Percentiles rank a stretch among this genome's conserved stretches.
Conservation (phyloP, 495 filamentous ascomycete genomes). For the Xylaria acuta region DNA sequence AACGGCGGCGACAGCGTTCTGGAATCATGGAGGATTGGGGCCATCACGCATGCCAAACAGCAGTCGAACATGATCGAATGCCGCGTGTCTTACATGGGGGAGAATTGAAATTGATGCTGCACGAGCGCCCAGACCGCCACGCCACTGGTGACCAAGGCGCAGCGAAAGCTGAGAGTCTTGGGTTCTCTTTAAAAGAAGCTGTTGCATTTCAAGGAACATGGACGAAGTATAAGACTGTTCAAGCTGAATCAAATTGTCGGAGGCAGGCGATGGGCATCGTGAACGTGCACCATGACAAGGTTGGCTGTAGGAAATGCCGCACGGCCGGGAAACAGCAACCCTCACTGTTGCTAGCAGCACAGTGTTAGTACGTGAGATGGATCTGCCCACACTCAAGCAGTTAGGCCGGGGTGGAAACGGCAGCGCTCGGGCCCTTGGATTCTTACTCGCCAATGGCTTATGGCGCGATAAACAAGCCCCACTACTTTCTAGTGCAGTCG, state of each 20-base stretch:
- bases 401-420: neutral
- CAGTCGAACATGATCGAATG: neutral
- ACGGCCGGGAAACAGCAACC: neutral
- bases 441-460: constrained; percentile 25
- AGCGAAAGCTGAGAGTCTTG: constrained; percentile 1
- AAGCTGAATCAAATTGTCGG: neutral
- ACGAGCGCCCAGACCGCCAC: constrained; percentile 8
- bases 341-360: neutral
- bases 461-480: constrained; percentile 13
- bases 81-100: neutral
- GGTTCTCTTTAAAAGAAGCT: neutral
- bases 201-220: neutral
- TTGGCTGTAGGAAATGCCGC: constrained; percentile 21
- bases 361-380: neutral
- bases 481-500: neutral
- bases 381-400: neutral
- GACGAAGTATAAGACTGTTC: neutral
- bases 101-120: constrained; percentile 5
- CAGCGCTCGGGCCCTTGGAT: constrained; percentile 10
- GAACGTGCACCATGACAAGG: constrained; percentile 6
- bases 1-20: neutral
- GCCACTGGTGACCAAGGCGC: constrained; percentile 11
- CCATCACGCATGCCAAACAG: neutral
- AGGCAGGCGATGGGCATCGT: neutral
- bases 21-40: neutral